phyloP scores from a whole-genome alignment of 768 basidiomycete genomes.

The Boletus reticuloceps region DNA sequence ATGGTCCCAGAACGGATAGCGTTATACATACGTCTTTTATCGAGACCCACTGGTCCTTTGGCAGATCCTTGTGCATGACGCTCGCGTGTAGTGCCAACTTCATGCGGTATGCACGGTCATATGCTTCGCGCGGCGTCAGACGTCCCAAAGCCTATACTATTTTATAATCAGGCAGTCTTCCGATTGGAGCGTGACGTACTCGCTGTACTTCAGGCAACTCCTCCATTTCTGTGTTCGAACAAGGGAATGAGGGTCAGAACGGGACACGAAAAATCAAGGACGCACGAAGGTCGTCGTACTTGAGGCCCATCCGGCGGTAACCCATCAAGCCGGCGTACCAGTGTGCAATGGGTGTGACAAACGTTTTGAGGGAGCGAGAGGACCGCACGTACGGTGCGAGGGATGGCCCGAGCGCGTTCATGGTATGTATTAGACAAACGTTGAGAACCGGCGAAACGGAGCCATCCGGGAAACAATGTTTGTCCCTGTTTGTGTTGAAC shows the following conservation, averaged over 20 bases:
- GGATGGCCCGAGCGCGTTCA: conserved; percentile 62
- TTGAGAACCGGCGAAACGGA: background rate
- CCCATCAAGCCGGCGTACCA: conserved; percentile 82
- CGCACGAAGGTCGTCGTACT: conserved; percentile 93
- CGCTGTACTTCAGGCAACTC: conserved; percentile 77
- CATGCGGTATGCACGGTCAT: conserved; percentile 90
- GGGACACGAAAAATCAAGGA: conserved; percentile 10
- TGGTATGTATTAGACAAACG: background rate
- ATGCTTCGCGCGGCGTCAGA: conserved; percentile 72
- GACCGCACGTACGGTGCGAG: conserved; percentile 74
- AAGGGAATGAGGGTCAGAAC: background rate
- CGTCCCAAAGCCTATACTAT: conserved; percentile 72
- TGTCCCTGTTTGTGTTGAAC: conserved; percentile 39
- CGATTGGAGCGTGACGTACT: conserved; percentile 40
- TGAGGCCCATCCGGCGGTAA: conserved; percentile 84
- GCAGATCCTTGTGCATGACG: conserved; percentile 73
- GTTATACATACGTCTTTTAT: conserved; percentile 62
- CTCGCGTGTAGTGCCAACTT: conserved; percentile 76
- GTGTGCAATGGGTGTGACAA: conserved; percentile 74
- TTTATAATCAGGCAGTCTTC: background rate
- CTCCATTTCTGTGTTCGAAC: conserved; percentile 55
- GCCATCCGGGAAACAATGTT: conserved; percentile 32
- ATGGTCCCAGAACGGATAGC: background rate
- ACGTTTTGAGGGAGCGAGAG: conserved; percentile 61
- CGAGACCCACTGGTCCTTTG: conserved; percentile 78